Evolutionary conservation across 768 basidiomycete genomes (phyloP).

Genomic region (Dacryopinax spathularia): DNA sequence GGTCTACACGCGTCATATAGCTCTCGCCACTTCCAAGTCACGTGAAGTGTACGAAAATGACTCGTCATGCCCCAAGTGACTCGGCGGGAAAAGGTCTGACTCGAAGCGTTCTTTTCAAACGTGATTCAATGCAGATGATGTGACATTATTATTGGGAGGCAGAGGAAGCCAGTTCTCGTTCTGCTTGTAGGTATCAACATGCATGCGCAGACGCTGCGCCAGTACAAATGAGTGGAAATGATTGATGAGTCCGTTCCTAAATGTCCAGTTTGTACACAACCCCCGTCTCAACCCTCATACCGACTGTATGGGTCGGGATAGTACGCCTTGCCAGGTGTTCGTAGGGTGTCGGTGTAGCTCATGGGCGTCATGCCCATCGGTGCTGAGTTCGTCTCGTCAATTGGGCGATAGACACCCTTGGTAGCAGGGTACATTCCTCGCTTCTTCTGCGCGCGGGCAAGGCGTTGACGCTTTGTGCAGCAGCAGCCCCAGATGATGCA

Average conservation of each 20-base stretch:
- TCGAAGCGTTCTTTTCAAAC: not conserved
- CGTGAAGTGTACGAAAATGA: no score
- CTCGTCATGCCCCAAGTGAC: no score
- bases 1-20: not conserved
- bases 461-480: not conserved
- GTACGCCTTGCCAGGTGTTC: not conserved
- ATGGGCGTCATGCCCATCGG: not conserved
- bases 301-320: not conserved
- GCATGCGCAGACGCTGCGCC: not conserved
- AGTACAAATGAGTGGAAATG: not conserved
- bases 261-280: not conserved
- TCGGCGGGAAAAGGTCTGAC: not conserved
- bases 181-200: conserved; percentile 1
- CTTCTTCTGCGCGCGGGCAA: conserved; percentile 1
- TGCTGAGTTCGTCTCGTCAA: not conserved
- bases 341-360: not conserved
- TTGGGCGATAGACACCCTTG: not conserved
- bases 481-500: conserved; percentile 22
- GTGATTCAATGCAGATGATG: not conserved
- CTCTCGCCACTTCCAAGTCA: no score
- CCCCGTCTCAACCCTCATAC: not conserved
- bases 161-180: not conserved
- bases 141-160: no score
- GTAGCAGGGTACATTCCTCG: not conserved
- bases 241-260: not conserved